Evolutionary conservation across 2,329 filamentous ascomycete species (phyloP).

Genomic region (Verticillium albo-atrum): DNA sequence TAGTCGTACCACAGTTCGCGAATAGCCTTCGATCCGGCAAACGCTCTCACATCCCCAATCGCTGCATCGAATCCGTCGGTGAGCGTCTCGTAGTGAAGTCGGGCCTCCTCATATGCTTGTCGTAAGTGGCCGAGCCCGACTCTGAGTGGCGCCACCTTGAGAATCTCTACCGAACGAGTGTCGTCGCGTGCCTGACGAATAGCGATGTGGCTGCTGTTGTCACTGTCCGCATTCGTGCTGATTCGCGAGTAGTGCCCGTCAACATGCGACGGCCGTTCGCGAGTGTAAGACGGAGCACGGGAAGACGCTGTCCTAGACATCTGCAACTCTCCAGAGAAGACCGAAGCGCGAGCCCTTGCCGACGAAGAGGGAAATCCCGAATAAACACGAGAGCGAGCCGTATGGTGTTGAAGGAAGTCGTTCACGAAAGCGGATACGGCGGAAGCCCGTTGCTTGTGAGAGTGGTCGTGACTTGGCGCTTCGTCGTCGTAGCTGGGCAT

Average conservation of each 20-base stretch:
- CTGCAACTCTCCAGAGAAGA: neutral
- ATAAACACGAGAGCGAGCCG: neutral
- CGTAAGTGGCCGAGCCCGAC: conserved; percentile 14
- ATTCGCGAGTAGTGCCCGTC: no score
- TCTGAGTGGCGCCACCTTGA: neutral
- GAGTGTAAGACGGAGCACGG: neutral
- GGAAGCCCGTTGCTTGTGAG: neutral
- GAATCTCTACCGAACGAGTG: neutral
- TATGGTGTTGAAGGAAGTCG: neutral
- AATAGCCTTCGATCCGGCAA: conserved; percentile 15
- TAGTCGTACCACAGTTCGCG: conserved; percentile 22
- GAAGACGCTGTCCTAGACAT: neutral
- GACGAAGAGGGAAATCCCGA: neutral
- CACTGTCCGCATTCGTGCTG: neutral
- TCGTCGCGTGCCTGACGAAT: neutral
- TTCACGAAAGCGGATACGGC: neutral
- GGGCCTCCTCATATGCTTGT: conserved; percentile 18
- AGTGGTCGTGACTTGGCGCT: neutral
- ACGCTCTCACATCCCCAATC: conserved; percentile 15
- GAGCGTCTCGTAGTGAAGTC: conserved; percentile 15
- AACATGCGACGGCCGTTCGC: neutral
- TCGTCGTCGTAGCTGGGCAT: neutral
- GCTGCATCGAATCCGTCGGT: conserved; percentile 17
- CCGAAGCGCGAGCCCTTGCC: neutral
- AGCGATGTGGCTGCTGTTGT: neutral